These are phyloP conservation scores for Entomortierella chlamydospora DNA, from an alignment of 192 early-diverging fungal genomes.

Conservation along the genomic window DNA sequence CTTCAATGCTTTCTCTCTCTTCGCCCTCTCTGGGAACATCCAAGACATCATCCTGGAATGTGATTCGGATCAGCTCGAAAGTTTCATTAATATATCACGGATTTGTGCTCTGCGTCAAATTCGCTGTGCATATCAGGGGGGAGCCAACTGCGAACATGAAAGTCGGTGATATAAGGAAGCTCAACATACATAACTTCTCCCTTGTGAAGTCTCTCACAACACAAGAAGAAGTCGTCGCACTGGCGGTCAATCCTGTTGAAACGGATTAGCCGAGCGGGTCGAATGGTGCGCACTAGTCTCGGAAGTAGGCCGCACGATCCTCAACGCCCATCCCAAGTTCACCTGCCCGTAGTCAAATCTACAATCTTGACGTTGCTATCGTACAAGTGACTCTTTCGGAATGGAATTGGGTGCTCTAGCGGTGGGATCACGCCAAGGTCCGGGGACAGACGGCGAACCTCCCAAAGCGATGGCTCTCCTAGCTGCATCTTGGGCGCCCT, in stretches of 20 bases:
- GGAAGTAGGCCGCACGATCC: conserved; percentile 32
- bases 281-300: conserved; percentile 35
- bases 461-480: conserved; percentile 39
- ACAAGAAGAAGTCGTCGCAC: conserved; percentile 36
- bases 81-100: conserved; percentile 28
- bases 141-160: conserved; percentile 40
- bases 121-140: conserved; percentile 41
- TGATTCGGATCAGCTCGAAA: conserved; percentile 13
- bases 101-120: conserved; percentile 15
- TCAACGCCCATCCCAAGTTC: conserved; percentile 52
- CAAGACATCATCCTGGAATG: conserved; percentile 23
- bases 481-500: conserved; percentile 28
- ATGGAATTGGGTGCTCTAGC: conserved; percentile 40
- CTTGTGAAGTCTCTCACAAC: conserved; percentile 29
- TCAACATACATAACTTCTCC: conserved; percentile 29
- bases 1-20: not conserved
- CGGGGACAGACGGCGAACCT: conserved; percentile 31
- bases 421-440: conserved; percentile 41
- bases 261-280: conserved; percentile 20
- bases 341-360: conserved; percentile 19
- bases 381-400: conserved; percentile 37
- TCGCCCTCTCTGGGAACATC: conserved; percentile 6
- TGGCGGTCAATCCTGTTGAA: conserved; percentile 30
- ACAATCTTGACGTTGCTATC: conserved; percentile 33
- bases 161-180: conserved; percentile 39